Base-by-base conservation (phyloP, 257 asterid genomes). In the Nicotiana attenuata region DNA sequence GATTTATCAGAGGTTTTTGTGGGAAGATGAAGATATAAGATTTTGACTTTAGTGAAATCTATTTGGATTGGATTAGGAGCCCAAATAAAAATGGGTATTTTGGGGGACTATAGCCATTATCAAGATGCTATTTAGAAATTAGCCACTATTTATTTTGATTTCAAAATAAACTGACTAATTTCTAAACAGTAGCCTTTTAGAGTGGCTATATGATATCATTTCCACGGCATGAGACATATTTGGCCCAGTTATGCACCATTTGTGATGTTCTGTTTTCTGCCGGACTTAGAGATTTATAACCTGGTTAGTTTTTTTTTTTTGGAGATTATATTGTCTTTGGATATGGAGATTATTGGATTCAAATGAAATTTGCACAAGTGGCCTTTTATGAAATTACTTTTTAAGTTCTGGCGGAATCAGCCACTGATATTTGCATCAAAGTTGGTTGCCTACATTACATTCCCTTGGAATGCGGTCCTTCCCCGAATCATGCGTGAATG, bases 381-480 rank as follows among this genome's bases (percentile, higher is more conserved):
- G 50, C 13, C 13, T 41, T 41, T 41, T 7, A 0, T 41, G 50
- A 41, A 8, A 3, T 41, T 0, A 41, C 50, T 8, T 41, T 41
- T 41, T 41, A 9, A 41, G 50, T 8, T 41, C 3, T 0, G 0
- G 0, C 2, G 50, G 11, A 41, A 41, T 2, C 11, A 9, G 0
- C 0, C 11, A 8, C 0, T 41, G 0, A 41, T 8, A 0, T 2
- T 8, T 41, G 11, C 0, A 41, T 9, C 1, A 41, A 0, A 0
- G 3, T 41, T 1, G 50, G 0, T 0, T 9, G 3, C 0, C 11
- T 38, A 38, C 2, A 38, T 41, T 2, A 38, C 3, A 7, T 38
- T 38, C 3, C 0, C 3, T 38, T 38, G 10, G 10, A 38, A 10
- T 38, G 10, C 10, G 47, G 2, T 0, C 2, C 3, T 38, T 38